These are phyloP conservation scores for Wickerhamomyces tratensis DNA, from an alignment of 805 yeast genomes.

Conservation along the genomic window DNA sequence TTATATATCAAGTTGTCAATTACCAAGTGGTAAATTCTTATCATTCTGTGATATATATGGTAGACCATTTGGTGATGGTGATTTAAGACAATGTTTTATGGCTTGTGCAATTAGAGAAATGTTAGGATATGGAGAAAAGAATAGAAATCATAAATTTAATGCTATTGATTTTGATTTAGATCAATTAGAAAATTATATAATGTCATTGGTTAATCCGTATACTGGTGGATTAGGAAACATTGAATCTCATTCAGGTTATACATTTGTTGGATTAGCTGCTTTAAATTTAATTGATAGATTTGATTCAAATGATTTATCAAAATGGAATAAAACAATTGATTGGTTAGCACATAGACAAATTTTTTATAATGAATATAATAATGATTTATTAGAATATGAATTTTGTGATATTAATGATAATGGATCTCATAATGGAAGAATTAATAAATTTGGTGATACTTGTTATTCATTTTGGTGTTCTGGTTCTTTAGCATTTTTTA, in stretches of 20 bases:
- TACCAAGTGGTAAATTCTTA: conserved; percentile 46
- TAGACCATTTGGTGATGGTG: conserved; percentile 47
- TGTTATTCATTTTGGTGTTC: conserved; percentile 84
- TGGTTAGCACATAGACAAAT: conserved; percentile 67
- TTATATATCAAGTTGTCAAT: conserved; percentile 55
- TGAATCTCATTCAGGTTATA: conserved; percentile 83
- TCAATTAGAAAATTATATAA: conserved; percentile 29
- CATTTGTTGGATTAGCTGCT: conserved; percentile 73
- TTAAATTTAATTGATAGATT: conserved; percentile 31
- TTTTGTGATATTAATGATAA: conserved; percentile 36
- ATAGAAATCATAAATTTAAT: conserved; percentile 4
- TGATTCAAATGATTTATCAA: conserved; percentile 8
- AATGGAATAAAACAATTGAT: conserved; percentile 31
- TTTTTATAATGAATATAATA: conserved; percentile 22
- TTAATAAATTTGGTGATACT: conserved; percentile 77
- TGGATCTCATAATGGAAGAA: conserved; percentile 84
- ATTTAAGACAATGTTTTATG: conserved; percentile 64
- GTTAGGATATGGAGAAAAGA: conserved; percentile 20
- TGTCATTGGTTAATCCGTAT: conserved; percentile 22
- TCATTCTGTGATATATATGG: conserved; percentile 27
- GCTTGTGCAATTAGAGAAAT: conserved; percentile 57
- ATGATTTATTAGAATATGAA: conserved; percentile 18
- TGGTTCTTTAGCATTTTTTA: conserved; percentile 44
- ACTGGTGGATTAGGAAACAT: conserved; percentile 68
- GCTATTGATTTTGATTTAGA: conserved; percentile 28